These are phyloP conservation scores for Amphibolis antarctica DNA, from an alignment of 106 monocot genomes.

Conservation along the genomic window DNA sequence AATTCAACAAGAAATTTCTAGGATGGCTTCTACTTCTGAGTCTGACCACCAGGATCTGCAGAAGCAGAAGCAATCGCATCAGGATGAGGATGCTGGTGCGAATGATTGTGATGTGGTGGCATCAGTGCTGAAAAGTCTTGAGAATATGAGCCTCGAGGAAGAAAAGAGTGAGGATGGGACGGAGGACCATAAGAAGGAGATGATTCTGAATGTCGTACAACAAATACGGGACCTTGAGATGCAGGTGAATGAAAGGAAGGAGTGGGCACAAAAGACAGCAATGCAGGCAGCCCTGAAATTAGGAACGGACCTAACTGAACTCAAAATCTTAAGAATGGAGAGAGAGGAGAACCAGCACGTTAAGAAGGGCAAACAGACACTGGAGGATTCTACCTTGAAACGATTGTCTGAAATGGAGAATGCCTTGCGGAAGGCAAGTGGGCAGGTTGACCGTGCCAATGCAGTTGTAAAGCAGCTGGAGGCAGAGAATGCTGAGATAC, in stretches of 20 bases:
- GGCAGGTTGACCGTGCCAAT: slow-evolving; percentile 80
- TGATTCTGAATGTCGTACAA: slow-evolving; percentile 36
- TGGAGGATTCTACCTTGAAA: slow-evolving; percentile 72
- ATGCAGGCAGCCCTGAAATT: slow-evolving; percentile 81
- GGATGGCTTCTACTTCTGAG: background rate
- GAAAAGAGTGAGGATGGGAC: slow-evolving; percentile 14
- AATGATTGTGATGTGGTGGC: slow-evolving; percentile 30
- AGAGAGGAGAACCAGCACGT: slow-evolving; percentile 53
- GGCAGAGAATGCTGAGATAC: slow-evolving; percentile 82
- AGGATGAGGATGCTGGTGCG: background rate
- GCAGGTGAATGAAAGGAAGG: slow-evolving; percentile 69
- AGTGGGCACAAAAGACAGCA: slow-evolving; percentile 89
- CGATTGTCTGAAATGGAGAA: slow-evolving; percentile 70
- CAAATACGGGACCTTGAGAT: slow-evolving; percentile 54
- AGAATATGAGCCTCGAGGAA: slow-evolving; percentile 34
- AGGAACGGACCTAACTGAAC: slow-evolving; percentile 54
- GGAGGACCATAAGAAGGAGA: slow-evolving; percentile 43
- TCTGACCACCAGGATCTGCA: background rate
- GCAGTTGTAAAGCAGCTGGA: slow-evolving; percentile 45
- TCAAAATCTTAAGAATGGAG: slow-evolving; percentile 54
- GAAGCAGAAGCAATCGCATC: background rate
- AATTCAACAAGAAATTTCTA: background rate
- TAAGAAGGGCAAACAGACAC: slow-evolving; percentile 54
- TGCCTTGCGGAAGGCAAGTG: slow-evolving; percentile 57
- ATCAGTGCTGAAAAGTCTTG: slow-evolving; percentile 37